Conservation (phyloP, 345 rosid genomes). For the Bretschneidera sinensis region DNA sequence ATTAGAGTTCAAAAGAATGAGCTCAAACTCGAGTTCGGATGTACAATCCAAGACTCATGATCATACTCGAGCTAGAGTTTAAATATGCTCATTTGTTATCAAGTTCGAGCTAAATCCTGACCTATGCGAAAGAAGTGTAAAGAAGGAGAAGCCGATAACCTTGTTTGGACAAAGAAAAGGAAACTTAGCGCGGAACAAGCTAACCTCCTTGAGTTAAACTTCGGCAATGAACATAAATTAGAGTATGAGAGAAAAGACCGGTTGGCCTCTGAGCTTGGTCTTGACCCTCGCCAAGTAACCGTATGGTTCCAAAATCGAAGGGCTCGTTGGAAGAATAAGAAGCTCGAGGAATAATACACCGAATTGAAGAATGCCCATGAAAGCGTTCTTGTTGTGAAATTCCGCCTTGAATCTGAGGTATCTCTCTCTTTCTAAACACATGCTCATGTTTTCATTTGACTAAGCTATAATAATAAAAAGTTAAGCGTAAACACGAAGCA, state of each 20-base stretch:
- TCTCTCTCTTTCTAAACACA: neutral
- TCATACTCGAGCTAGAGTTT: too few relatives aligned
- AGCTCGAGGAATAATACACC: slow-evolving; percentile 72
- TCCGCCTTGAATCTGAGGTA: slow-evolving; percentile 78
- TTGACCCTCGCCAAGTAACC: slow-evolving; percentile 91
- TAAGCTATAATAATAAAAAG: too few relatives aligned
- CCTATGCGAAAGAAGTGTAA: slow-evolving; percentile 56
- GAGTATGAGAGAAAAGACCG: slow-evolving; percentile 80
- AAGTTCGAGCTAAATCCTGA: slow-evolving; percentile 41
- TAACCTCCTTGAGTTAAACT: slow-evolving; percentile 54
- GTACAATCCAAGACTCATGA: too few relatives aligned
- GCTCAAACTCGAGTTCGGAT: too few relatives aligned
- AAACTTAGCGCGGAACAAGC: slow-evolving; percentile 67
- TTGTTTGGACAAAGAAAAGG: slow-evolving; percentile 50
- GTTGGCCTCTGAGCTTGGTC: slow-evolving; percentile 74
- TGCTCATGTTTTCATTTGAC: too few relatives aligned
- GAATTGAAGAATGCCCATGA: slow-evolving; percentile 51
- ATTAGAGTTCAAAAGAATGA: too few relatives aligned
- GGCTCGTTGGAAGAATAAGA: slow-evolving; percentile 90
- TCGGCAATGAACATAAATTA: slow-evolving; percentile 69
- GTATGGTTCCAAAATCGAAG: slow-evolving; percentile 98
- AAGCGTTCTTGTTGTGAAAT: slow-evolving; percentile 42
- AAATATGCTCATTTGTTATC: too few relatives aligned
- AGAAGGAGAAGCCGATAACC: slow-evolving; percentile 30
- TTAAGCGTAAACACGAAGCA: too few relatives aligned